These are phyloP conservation scores for Geotrichum klebahnii DNA, from an alignment of 1,139 yeast species.

Conservation along the genomic window DNA sequence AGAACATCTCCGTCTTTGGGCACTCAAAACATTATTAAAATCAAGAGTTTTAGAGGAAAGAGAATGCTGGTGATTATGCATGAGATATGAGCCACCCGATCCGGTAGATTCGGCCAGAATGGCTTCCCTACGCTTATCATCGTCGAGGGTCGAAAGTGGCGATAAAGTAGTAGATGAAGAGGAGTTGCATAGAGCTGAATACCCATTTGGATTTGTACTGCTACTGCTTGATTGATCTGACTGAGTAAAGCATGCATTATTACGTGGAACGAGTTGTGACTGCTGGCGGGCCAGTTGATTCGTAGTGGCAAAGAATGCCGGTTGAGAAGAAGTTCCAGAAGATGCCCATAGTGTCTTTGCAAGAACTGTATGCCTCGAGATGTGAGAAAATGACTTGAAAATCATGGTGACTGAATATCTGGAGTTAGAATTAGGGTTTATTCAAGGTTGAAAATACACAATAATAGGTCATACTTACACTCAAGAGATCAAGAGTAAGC, in stretches of 20 bases:
- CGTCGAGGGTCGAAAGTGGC: slow-evolving; percentile 36
- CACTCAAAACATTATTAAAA: not conserved
- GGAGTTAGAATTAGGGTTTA: too few species aligned
- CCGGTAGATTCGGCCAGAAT: slow-evolving; percentile 23
- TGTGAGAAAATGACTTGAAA: slow-evolving; percentile 40
- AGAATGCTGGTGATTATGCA: slow-evolving; percentile 23
- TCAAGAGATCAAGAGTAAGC: too few species aligned
- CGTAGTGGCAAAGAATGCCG: slow-evolving; percentile 42
- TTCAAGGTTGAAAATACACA: too few species aligned
- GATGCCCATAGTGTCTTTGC: slow-evolving; percentile 38
- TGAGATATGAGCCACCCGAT: slow-evolving; percentile 19
- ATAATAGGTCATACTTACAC: too few species aligned
- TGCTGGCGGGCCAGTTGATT: slow-evolving; percentile 42
- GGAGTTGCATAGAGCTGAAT: slow-evolving; percentile 24
- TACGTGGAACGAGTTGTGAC: slow-evolving; percentile 36
- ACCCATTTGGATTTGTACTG: slow-evolving; percentile 19
- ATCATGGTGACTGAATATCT: slow-evolving; percentile 29
- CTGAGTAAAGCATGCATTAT: slow-evolving; percentile 20
- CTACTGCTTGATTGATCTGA: slow-evolving; percentile 15
- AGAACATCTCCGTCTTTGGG: slow-evolving; percentile 4
- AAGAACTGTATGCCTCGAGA: slow-evolving; percentile 39
- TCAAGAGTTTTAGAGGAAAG: not conserved
- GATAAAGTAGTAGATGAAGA: slow-evolving; percentile 29
- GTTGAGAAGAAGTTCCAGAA: slow-evolving; percentile 20
- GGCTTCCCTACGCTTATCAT: slow-evolving; percentile 33